Evolutionary conservation across 176 grass and related monocot species (phyloP), one percentile per base, ranked within the genome.

Genomic region (Zea luxurians): DNA sequence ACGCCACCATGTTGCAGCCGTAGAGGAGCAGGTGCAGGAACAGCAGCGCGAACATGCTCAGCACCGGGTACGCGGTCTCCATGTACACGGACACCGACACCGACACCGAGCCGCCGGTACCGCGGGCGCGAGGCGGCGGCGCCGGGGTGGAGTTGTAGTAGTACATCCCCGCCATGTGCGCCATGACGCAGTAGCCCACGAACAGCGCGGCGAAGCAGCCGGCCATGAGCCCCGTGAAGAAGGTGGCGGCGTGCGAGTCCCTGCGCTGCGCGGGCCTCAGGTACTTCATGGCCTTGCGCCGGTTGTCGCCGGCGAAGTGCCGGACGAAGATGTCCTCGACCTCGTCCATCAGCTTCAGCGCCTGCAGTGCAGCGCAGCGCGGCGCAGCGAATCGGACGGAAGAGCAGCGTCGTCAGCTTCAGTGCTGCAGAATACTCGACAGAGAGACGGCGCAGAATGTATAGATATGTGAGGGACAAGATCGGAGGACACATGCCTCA

Each of bases 11-110:
- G 82, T 92, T 86, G 70, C 90, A 90, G 0, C 93, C 93, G 48
- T 92, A 92, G 57, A 97, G 67, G 73, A 97, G 86, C 62, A 97
- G 45, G 77, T 97, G 93, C 66, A 97, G 87, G 75, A 92, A 92
- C 82, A 97, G 63, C 75, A 92, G 73, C 81, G 76, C 85, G 82
- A 92, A 92, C 90, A 88, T 88, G 87, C 90, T 97, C 42, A 97
- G 62, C 18, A 97, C 93, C 61, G 87, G 93, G 84, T 97, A 97
- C 54, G 82, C 84, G 9, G 89, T 97, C 73, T 92, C 93, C 93
- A 92, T 92, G 84, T 97, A 97, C 48, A 80, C 81, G 16, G 82
- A 58, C 54, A 58, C 47, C 37, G 75, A 27, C 27, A 27, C 27
- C 27, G 27, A 27, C 27, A 27, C 27, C 27, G 27, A 27, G 27